Conservation (phyloP, 1,284 basidiomycete genomes). For the Cutaneotrichosporon mucoides region DNA sequence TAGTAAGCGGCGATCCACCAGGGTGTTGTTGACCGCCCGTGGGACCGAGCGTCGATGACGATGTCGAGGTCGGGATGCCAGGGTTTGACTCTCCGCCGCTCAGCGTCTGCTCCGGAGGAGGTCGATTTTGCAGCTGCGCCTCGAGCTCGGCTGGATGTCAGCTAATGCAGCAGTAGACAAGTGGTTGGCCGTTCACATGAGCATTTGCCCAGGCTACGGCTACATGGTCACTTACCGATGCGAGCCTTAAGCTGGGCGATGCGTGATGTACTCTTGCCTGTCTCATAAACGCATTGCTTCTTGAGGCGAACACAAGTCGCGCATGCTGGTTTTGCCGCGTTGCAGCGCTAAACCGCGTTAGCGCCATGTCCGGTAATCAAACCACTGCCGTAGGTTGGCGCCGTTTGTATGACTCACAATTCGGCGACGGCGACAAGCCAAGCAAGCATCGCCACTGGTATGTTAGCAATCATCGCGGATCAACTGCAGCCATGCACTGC, state of each 20-base stretch:
- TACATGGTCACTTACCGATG: slow-evolving; percentile 14
- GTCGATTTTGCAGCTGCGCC: slow-evolving; percentile 11
- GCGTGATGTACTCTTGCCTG: slow-evolving; percentile 22
- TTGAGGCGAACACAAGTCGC: slow-evolving; percentile 25
- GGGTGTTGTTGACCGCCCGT: too few relatives aligned
- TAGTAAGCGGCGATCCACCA: not conserved
- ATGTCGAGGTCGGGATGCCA: not conserved
- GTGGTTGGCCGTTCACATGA: too few relatives aligned
- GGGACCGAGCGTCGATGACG: too few relatives aligned
- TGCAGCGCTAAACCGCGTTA: slow-evolving; percentile 23
- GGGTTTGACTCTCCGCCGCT: not conserved
- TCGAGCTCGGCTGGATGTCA: slow-evolving; percentile 20
- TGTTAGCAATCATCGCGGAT: slow-evolving; percentile 8
- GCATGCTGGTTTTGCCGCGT: slow-evolving; percentile 29
- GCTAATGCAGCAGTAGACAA: too few relatives aligned
- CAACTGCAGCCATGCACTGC: not conserved
- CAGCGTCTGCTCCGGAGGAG: not conserved
- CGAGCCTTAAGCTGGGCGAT: slow-evolving; percentile 29
- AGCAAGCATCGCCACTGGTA: slow-evolving; percentile 29
- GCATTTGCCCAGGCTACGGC: too few relatives aligned
- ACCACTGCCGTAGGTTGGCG: too few relatives aligned
- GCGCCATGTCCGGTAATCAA: too few relatives aligned
- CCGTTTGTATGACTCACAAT: slow-evolving; percentile 19
- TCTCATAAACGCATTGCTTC: slow-evolving; percentile 31
- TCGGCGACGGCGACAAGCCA: slow-evolving; percentile 29